Conservation (phyloP, 169 alveolate species). For the Eimeria maxima region DNA sequence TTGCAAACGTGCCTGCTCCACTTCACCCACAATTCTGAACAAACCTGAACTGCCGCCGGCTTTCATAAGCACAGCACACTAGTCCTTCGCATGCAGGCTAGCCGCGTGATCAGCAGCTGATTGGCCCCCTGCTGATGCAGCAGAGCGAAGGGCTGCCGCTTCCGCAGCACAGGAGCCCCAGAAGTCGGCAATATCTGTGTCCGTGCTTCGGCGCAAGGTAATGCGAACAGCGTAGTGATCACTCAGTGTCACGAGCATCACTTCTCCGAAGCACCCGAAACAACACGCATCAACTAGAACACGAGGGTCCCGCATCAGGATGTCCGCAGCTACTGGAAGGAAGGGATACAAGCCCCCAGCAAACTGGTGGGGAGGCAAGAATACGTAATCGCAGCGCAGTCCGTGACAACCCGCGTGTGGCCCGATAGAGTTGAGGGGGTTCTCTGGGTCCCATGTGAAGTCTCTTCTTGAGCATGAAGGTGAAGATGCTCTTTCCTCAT, state of each 20-base stretch:
- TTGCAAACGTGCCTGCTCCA: neutral
- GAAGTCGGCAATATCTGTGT: slow-evolving; percentile 67
- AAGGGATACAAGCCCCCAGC: slow-evolving; percentile 88
- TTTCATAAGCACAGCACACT: neutral
- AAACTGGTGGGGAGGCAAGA: slow-evolving; percentile 92
- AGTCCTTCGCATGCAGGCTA: slow-evolving; percentile 43
- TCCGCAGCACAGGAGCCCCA: slow-evolving; percentile 79
- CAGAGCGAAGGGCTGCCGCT: slow-evolving; percentile 61
- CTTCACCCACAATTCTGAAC: slow-evolving; percentile 13
- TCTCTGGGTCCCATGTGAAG: slow-evolving; percentile 95
- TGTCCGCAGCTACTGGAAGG: slow-evolving; percentile 90
- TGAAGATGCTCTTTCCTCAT: slow-evolving; percentile 12
- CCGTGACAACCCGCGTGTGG: slow-evolving; percentile 95
- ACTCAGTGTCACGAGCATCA: slow-evolving; percentile 92
- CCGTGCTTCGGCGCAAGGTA: slow-evolving; percentile 87
- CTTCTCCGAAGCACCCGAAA: slow-evolving; percentile 88
- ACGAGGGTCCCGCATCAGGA: slow-evolving; percentile 92
- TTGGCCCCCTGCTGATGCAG: slow-evolving; percentile 13
- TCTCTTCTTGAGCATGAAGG: slow-evolving; percentile 75
- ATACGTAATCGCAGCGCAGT: slow-evolving; percentile 93
- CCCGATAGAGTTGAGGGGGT: slow-evolving; percentile 93
- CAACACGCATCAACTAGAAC: slow-evolving; percentile 88
- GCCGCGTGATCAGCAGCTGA: slow-evolving; percentile 2
- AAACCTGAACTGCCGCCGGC: slow-evolving; percentile 21
- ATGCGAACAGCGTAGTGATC: slow-evolving; percentile 94